phyloP scores from a whole-genome alignment of 495 filamentous ascomycete species.

The Penicillium verhagenii region DNA sequence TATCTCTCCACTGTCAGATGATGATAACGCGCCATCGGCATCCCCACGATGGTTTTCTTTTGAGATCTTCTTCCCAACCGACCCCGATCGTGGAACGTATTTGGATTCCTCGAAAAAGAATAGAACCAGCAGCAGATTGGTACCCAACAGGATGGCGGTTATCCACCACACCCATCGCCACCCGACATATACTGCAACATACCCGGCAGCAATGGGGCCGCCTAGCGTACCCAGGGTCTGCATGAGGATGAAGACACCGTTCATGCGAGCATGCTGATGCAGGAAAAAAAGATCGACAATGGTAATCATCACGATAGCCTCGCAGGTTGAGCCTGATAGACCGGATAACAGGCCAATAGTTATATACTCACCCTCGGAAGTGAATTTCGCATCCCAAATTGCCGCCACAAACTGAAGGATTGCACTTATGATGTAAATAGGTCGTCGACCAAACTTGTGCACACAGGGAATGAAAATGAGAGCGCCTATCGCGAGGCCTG shows the following conservation, averaged over 20 bases:
- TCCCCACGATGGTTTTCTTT: too few relatives aligned
- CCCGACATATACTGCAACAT: slow-evolving; percentile 39
- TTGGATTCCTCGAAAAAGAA: slow-evolving; percentile 21
- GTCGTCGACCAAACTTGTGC: slow-evolving; percentile 42
- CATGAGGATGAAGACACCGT: slow-evolving; percentile 37
- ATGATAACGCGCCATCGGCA: too few relatives aligned
- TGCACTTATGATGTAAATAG: slow-evolving; percentile 41
- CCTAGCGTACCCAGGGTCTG: slow-evolving; percentile 27
- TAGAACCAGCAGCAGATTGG: slow-evolving; percentile 7
- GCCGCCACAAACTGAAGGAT: slow-evolving; percentile 29
- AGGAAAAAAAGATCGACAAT: slow-evolving; percentile 49
- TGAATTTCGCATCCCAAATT: slow-evolving; percentile 39
- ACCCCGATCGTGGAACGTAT: slow-evolving; percentile 10
- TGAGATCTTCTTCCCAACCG: too few relatives aligned
- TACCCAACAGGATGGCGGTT: slow-evolving; percentile 42
- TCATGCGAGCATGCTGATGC: slow-evolving; percentile 43
- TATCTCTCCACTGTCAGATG: slow-evolving; percentile 18
- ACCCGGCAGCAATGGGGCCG: slow-evolving; percentile 41
- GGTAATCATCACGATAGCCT: slow-evolving; percentile 46
- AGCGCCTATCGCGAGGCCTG: slow-evolving; percentile 35
- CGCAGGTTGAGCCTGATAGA: slow-evolving; percentile 35
- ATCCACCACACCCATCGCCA: slow-evolving; percentile 55
- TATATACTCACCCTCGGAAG: slow-evolving; percentile 36
- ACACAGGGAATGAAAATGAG: slow-evolving; percentile 46
- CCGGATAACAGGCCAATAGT: slow-evolving; percentile 31